Evolutionary conservation across 2,329 filamentous ascomycete species (phyloP).

Genomic region (Falciphora oryzae): DNA sequence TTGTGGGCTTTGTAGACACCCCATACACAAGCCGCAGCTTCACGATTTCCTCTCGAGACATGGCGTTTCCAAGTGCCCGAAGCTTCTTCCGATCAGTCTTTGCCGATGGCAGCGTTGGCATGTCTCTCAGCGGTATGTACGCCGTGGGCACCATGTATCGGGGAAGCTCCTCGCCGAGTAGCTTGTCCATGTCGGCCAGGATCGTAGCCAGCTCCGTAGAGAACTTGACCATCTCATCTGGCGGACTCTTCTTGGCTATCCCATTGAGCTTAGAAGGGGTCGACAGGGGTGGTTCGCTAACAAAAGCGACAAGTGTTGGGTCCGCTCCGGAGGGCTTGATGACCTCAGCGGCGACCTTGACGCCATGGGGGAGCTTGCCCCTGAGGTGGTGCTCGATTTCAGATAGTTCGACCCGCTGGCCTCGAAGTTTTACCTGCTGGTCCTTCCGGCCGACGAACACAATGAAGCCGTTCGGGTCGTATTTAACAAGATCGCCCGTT

Average conservation of each 20-base stretch:
- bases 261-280: constrained; percentile 5
- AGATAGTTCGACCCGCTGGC: constrained; percentile 44
- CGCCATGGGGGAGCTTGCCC: constrained; percentile 16
- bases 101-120: constrained; percentile 42
- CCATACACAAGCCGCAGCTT: constrained; percentile 22
- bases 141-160: constrained; percentile 44
- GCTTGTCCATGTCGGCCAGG: constrained; percentile 25
- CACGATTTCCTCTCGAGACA: constrained; percentile 36
- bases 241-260: constrained; percentile 2
- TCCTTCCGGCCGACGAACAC: constrained; percentile 44
- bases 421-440: constrained; percentile 49
- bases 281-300: constrained; percentile 11
- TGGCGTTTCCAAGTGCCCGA: constrained; percentile 36
- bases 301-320: constrained; percentile 16
- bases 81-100: constrained; percentile 45
- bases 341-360: constrained; percentile 23
- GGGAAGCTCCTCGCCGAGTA: constrained; percentile 30
- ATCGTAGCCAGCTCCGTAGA: constrained; percentile 24
- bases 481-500: constrained; percentile 34
- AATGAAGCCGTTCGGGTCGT: constrained; percentile 30
- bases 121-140: constrained; percentile 38
- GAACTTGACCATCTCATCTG: neutral
- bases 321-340: constrained; percentile 20
- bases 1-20: constrained; percentile 25
- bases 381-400: constrained; percentile 15